These are phyloP conservation scores for Calonectria henricotiae DNA, from an alignment of 2,329 filamentous ascomycete species.

Conservation along the genomic window DNA sequence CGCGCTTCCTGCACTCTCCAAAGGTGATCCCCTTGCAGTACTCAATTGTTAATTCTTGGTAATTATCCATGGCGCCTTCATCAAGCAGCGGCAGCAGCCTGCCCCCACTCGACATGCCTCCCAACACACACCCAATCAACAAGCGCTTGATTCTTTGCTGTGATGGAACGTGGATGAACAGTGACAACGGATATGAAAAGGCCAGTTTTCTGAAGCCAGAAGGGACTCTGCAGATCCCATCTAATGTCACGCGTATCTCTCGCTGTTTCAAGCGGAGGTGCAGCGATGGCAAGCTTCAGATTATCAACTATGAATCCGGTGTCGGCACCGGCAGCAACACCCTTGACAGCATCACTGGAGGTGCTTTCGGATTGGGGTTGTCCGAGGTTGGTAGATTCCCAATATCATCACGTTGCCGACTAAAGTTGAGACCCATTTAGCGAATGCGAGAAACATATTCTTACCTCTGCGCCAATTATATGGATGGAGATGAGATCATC, in stretches of 20 bases:
- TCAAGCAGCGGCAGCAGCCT: not conserved
- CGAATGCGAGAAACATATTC: constrained; percentile 74
- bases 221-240: constrained; percentile 67
- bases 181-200: constrained; percentile 66
- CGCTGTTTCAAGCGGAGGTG: constrained; percentile 70
- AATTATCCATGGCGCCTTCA: not conserved
- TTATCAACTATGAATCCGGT: constrained; percentile 75
- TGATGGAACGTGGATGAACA: constrained; percentile 71
- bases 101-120: constrained; percentile 8
- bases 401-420: too few relatives aligned
- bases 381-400: constrained; percentile 62
- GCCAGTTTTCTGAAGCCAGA: constrained; percentile 57
- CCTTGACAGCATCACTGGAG: constrained; percentile 69
- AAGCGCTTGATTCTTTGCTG: constrained; percentile 70
- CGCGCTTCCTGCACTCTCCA: not conserved
- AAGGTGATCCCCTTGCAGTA: not conserved
- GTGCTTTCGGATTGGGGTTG: constrained; percentile 71
- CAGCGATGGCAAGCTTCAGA: constrained; percentile 69
- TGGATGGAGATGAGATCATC: constrained; percentile 71
- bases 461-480: constrained; percentile 76
- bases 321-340: constrained; percentile 70
- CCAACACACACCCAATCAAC: constrained; percentile 34
- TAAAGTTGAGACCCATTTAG: constrained; percentile 54
- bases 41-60: not conserved
- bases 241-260: constrained; percentile 75